Evolutionary conservation across 192 early-diverging fungal species (phyloP).

Genomic region (Podila horticola): DNA sequence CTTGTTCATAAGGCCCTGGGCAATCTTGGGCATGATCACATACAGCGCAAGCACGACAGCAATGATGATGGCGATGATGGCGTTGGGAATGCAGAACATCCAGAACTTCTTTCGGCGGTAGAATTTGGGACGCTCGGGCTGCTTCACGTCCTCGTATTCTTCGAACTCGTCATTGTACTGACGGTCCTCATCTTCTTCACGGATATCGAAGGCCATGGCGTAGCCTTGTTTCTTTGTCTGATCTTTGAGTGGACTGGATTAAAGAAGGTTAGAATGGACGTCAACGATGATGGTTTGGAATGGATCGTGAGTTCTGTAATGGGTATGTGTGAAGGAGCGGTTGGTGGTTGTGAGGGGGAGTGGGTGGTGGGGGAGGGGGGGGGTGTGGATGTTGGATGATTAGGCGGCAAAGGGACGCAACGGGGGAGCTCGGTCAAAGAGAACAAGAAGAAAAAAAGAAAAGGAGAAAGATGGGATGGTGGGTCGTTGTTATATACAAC

Average conservation of each 20-base stretch:
- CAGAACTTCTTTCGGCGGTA: constrained; percentile 59
- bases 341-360: neutral
- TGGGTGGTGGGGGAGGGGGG: neutral
- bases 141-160: constrained; percentile 36
- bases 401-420: neutral
- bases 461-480: neutral
- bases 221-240: neutral
- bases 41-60: constrained; percentile 57
- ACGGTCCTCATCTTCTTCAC: constrained; percentile 30
- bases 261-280: no score
- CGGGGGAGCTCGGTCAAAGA: neutral
- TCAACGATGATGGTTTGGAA: no score
- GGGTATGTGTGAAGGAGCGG: neutral
- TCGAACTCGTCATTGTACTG: constrained; percentile 37
- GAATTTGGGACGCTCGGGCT: constrained; percentile 52
- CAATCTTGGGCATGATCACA: constrained; percentile 62
- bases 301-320: no score
- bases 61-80: constrained; percentile 50
- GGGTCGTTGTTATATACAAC: neutral
- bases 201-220: constrained; percentile 43
- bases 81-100: constrained; percentile 53
- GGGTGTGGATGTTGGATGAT: neutral
- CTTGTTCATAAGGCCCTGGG: constrained; percentile 47
- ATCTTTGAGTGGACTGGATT: no score
- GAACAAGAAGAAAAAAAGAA: neutral